These are phyloP conservation scores for Podospora pseudopauciseta DNA, from an alignment of 495 filamentous ascomycete genomes.

Conservation along the genomic window DNA sequence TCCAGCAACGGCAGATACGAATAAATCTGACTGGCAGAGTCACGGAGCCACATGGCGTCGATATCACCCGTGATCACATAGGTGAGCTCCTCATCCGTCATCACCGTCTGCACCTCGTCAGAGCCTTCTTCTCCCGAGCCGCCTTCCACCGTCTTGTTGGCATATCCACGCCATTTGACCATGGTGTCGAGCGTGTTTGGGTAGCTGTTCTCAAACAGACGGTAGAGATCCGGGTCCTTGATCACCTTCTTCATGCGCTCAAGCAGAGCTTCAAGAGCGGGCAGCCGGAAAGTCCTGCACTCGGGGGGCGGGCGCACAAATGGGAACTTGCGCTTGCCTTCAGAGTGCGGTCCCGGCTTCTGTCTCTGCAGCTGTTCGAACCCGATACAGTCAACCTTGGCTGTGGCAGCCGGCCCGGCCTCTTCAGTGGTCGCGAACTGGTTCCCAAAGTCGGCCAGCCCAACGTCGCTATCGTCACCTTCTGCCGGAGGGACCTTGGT, in stretches of 20 bases:
- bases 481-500: not conserved
- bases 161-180: conserved; percentile 57
- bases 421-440: not conserved
- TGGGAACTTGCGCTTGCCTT: conserved; percentile 46
- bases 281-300: conserved; percentile 57
- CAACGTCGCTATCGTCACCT: not conserved
- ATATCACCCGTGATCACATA: conserved; percentile 65
- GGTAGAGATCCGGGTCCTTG: conserved; percentile 56
- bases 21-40: conserved; percentile 60
- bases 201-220: conserved; percentile 59
- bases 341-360: conserved; percentile 37
- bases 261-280: conserved; percentile 50
- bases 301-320: conserved; percentile 52
- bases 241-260: conserved; percentile 45
- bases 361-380: conserved; percentile 24
- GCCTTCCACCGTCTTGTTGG: conserved; percentile 27
- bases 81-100: conserved; percentile 58
- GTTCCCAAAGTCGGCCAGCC: not conserved
- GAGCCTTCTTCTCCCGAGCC: conserved; percentile 15
- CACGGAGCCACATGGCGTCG: conserved; percentile 65
- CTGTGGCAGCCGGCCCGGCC: not conserved
- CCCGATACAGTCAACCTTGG: conserved; percentile 13
- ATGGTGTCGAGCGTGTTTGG: conserved; percentile 62
- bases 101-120: conserved; percentile 28
- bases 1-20: conserved; percentile 57